Evolutionary conservation across 2,329 filamentous ascomycete species (phyloP).

Genomic region (Phialocephala sp.): DNA sequence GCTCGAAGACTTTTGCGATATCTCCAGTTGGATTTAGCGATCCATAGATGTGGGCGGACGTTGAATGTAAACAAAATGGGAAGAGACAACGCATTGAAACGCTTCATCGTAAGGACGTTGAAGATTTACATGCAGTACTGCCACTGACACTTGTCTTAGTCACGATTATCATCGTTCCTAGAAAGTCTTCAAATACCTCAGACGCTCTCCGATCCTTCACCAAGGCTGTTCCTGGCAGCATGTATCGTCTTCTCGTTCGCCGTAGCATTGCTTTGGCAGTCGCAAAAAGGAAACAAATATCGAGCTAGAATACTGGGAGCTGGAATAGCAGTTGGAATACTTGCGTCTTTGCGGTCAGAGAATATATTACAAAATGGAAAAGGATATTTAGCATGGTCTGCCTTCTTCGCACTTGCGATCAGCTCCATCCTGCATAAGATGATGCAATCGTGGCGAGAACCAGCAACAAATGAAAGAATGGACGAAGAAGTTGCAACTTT

Average conservation of each 20-base stretch:
- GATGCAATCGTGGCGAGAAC: neutral
- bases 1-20: neutral
- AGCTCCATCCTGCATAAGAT: neutral
- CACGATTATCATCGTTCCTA: neutral
- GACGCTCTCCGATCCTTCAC: slow-evolving; percentile 2
- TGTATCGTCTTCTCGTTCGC: slow-evolving; percentile 1
- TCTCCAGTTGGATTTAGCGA: neutral
- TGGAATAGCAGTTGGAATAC: neutral
- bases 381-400: neutral
- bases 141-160: neutral
- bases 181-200: neutral
- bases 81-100: neutral
- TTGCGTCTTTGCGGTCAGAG: neutral
- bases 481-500: neutral
- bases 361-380: neutral
- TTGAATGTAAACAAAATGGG: neutral
- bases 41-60: neutral
- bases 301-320: neutral
- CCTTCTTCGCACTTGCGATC: neutral
- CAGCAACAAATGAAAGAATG: neutral
- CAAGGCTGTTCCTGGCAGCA: neutral
- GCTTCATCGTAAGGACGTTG: neutral
- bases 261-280: neutral
- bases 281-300: neutral
- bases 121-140: neutral